Conservation (phyloP, 2,329 filamentous ascomycete genomes). For the Mycosphaerella arachidis region DNA sequence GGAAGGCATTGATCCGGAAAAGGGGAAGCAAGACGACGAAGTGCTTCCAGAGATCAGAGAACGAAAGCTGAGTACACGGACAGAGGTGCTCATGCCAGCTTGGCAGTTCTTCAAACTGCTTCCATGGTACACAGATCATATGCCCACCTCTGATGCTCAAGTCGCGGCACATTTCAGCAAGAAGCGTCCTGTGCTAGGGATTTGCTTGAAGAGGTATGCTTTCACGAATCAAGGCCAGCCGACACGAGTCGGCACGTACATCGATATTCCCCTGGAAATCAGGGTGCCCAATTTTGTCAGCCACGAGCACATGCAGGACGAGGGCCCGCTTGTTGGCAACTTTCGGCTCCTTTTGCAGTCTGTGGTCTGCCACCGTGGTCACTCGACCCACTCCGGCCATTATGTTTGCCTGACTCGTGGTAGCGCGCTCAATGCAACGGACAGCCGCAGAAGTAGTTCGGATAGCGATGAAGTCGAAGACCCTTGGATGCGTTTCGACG, state of each 20-base stretch:
- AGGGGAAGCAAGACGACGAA: conserved; percentile 33
- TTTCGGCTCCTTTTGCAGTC: conserved; percentile 92
- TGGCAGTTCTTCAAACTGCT: conserved; percentile 97
- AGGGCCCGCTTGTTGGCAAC: conserved; percentile 69
- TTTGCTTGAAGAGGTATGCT: conserved; percentile 87
- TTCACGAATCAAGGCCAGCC: conserved; percentile 66
- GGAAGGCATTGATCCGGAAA: conserved; percentile 38
- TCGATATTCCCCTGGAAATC: conserved; percentile 87
- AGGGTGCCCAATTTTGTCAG: conserved; percentile 83
- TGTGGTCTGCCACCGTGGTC: conserved; percentile 85
- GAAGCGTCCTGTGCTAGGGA: conserved; percentile 78
- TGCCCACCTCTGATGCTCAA: conserved; percentile 64
- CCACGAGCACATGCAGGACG: conserved; percentile 65
- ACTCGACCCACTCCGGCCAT: conserved; percentile 81
- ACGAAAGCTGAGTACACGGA: conserved; percentile 43
- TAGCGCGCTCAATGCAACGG: conserved; percentile 44
- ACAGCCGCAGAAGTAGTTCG: conserved; percentile 15
- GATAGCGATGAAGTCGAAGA: conserved; percentile 59
- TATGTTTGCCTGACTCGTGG: conserved; percentile 84
- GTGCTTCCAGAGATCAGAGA: conserved; percentile 16
- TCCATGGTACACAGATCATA: conserved; percentile 78
- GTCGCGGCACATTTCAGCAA: conserved; percentile 84
- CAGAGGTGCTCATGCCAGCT: conserved; percentile 89
- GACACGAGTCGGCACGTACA: conserved; percentile 69
- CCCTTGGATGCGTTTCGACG: conserved; percentile 89